These are phyloP conservation scores for Eimeria tenella DNA, from an alignment of 169 alveolate species.

Conservation along the genomic window DNA sequence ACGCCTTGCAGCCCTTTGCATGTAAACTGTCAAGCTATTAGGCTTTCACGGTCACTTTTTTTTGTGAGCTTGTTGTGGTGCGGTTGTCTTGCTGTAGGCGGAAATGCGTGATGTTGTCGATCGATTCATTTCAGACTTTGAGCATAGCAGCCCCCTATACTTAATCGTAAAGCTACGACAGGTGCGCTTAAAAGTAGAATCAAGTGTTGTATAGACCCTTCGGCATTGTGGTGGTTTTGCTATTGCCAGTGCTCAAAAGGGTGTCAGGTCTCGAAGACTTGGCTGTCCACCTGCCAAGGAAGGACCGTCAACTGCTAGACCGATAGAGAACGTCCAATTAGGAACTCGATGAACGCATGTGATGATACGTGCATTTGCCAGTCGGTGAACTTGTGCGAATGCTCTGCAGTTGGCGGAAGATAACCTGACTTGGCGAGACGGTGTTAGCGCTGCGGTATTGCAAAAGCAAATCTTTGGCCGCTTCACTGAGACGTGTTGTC, in stretches of 20 bases:
- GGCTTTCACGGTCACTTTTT: background rate
- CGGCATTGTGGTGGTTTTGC: no score
- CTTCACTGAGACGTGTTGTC: slow-evolving; percentile 58
- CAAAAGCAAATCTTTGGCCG: slow-evolving; percentile 77
- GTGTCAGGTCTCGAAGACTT: no score
- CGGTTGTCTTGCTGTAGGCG: slow-evolving; percentile 34
- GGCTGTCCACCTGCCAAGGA: no score
- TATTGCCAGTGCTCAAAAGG: no score
- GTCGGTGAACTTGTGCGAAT: background rate
- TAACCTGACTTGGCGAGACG: slow-evolving; percentile 79
- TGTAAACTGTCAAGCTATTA: no score
- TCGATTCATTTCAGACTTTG: slow-evolving; percentile 64
- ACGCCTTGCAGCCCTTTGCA: background rate
- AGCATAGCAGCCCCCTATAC: slow-evolving; percentile 52
- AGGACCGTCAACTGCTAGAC: no score
- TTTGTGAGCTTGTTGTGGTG: background rate
- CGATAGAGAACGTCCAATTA: no score
- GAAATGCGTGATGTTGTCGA: slow-evolving; percentile 72
- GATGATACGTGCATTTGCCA: background rate
- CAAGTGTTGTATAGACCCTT: no score
- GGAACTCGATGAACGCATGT: background rate
- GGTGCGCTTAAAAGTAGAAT: background rate
- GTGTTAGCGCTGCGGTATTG: slow-evolving; percentile 77
- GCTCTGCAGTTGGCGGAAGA: slow-evolving; percentile 76
- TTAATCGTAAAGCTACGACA: slow-evolving; percentile 72